Conservation (phyloP, 371 early-diverging fungal genomes). For the Lichtheimia ramosa region DNA sequence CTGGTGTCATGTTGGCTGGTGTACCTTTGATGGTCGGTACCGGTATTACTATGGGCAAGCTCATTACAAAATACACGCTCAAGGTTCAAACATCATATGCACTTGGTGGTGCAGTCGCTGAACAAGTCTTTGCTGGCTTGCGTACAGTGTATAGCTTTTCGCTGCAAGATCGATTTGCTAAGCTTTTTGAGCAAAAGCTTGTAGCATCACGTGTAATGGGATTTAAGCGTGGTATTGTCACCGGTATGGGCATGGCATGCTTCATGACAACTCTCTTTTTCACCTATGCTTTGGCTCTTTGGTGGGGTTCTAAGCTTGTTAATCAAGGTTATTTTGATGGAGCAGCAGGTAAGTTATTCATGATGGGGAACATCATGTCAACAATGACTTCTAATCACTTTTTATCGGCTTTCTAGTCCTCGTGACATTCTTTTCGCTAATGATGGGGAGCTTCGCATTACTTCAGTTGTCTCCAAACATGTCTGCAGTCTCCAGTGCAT, state of each 20-base stretch:
- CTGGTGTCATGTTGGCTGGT: conserved; percentile 67
- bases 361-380: too few relatives aligned
- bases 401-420: conserved; percentile 32
- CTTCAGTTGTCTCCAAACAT: conserved; percentile 59
- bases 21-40: conserved; percentile 52
- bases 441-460: conserved; percentile 59
- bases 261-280: conserved; percentile 58
- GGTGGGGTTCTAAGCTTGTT: conserved; percentile 63
- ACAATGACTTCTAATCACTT: too few relatives aligned
- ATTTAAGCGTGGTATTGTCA: conserved; percentile 37
- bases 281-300: conserved; percentile 71
- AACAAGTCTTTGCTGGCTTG: conserved; percentile 80
- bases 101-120: conserved; percentile 78
- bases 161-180: conserved; percentile 65
- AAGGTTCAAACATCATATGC: conserved; percentile 58
- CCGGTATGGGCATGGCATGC: conserved; percentile 51
- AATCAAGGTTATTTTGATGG: conserved; percentile 12
- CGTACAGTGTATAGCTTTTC: conserved; percentile 85
- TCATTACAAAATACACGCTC: conserved; percentile 43
- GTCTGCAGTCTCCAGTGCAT: conserved; percentile 59
- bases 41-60: conserved; percentile 60
- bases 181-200: conserved; percentile 54
- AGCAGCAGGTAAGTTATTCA: background rate
- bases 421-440: conserved; percentile 71
- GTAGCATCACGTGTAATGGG: conserved; percentile 37